Evolutionary conservation across 208 protist species (phyloP), one percentile per base, ranked within the genome.

Genomic region (Vickermania ingenoplastis): DNA sequence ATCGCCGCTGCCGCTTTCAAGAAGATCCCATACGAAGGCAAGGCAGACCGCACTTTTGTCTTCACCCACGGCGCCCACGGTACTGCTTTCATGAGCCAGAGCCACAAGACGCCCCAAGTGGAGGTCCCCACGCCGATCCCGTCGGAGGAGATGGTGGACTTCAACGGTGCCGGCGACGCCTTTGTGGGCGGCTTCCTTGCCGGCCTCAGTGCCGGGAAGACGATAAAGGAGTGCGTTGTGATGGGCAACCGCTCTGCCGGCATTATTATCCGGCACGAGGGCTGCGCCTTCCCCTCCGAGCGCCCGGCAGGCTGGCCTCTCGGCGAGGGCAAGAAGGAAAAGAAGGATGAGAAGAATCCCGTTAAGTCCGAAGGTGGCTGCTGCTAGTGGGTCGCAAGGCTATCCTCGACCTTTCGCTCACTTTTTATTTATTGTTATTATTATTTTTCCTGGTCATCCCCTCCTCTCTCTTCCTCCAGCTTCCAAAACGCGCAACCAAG

Each of bases 181-280:
- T 99, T 99, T 65, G 97, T 98, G 14, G 98, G 97, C 59, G 98
- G 97, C 51, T 99, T 99, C 81, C 69, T 99, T 0, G 71, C 93
- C 30, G 75, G 75, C 14, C 88, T 89, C 48, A 76, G 77, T 4
- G n/a, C 76, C 22, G 92, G 79, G 29, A 25, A 70, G 55, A 31
- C 57, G 21, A 41, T 97, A 2, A 73, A 67, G 51, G 77, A 81
- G 48, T 97, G 92, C 80, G 93, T 95, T 41, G 74, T 77, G 26
- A 76, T 88, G 14, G 97, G 94, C 56, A 76, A 97, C 73, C 96
- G 92, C 59, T 77, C 91, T 7, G 90, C 95, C 14, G 63, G 73
- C 27, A 66, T 89, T 4, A 90, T 98, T 67, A 97, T 98, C 69
- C 85, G 97, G 77, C 83, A 94, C 68, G 73, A 81, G 58, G 93